phyloP scores from a whole-genome alignment of 352 stramenopile species.

The Pythium brachiatum region DNA sequence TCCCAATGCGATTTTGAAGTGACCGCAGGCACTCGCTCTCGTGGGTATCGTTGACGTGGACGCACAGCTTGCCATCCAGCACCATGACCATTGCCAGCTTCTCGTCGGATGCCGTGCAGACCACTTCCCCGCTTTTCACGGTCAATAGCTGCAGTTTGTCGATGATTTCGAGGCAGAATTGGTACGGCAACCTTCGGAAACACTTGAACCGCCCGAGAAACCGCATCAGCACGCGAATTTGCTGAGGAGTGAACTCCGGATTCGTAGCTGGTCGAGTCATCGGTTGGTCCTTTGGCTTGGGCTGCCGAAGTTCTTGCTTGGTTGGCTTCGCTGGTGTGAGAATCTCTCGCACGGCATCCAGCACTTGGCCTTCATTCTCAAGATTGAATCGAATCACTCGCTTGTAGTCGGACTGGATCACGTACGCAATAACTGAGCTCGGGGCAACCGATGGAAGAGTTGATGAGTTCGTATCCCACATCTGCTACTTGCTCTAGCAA shows the following conservation, averaged over 20 bases:
- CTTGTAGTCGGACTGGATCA: slow-evolving; percentile 41
- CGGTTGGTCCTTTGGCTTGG: background rate
- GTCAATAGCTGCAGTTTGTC: slow-evolving; percentile 30
- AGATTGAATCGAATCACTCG: slow-evolving; percentile 38
- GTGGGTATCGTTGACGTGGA: slow-evolving; percentile 27
- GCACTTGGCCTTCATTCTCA: slow-evolving; percentile 22
- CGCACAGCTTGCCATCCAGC: slow-evolving; percentile 37
- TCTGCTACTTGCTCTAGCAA: background rate
- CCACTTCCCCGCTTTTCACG: slow-evolving; percentile 31
- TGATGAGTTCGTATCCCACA: background rate
- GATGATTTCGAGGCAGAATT: slow-evolving; percentile 30
- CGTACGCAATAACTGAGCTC: slow-evolving; percentile 31
- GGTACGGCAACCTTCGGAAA: slow-evolving; percentile 33
- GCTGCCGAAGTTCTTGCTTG: slow-evolving; percentile 14
- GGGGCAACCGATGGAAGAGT: background rate
- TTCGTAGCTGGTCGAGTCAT: background rate
- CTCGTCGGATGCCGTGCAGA: slow-evolving; percentile 20
- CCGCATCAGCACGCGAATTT: slow-evolving; percentile 24
- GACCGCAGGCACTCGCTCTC: slow-evolving; percentile 1
- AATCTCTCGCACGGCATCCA: slow-evolving; percentile 23
- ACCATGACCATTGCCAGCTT: slow-evolving; percentile 35
- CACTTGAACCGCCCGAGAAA: slow-evolving; percentile 44
- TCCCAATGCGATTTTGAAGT: background rate
- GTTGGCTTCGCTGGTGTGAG: slow-evolving; percentile 20
- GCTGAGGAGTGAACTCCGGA: slow-evolving; percentile 11